Evolutionary conservation across 371 early-diverging fungal species (phyloP).

Genomic region (Mortierella sp.): DNA sequence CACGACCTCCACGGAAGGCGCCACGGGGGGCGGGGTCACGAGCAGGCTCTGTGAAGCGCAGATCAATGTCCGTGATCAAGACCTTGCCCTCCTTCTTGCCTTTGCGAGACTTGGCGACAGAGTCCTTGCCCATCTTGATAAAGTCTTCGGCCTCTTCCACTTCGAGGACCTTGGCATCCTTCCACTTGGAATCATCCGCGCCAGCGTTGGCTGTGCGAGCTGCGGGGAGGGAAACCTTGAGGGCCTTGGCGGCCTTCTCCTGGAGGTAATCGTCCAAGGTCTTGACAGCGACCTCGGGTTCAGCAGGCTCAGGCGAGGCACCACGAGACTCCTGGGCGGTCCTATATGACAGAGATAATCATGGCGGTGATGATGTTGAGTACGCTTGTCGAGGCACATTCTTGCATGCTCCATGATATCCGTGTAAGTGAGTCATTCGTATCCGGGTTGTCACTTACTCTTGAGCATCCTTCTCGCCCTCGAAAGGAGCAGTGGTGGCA

Average conservation of each 20-base stretch:
- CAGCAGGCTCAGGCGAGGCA: slow-evolving; percentile 63
- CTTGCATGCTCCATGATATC: background rate
- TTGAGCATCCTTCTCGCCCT: slow-evolving; percentile 59
- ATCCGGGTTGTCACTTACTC: slow-evolving; percentile 33
- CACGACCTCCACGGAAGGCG: slow-evolving; percentile 50
- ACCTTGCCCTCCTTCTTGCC: slow-evolving; percentile 71
- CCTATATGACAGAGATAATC: slow-evolving; percentile 4
- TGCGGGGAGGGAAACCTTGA: slow-evolving; percentile 65
- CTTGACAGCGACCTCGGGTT: slow-evolving; percentile 81
- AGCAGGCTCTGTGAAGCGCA: slow-evolving; percentile 64
- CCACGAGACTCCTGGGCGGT: slow-evolving; percentile 58
- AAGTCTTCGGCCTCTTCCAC: slow-evolving; percentile 74
- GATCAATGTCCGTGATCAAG: slow-evolving; percentile 72
- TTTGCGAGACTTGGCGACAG: slow-evolving; percentile 58
- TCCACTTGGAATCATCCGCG: slow-evolving; percentile 82
- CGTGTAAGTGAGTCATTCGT: background rate
- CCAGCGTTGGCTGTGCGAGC: slow-evolving; percentile 89
- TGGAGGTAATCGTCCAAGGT: slow-evolving; percentile 86
- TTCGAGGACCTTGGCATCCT: slow-evolving; percentile 77
- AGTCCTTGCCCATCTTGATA: slow-evolving; percentile 74
- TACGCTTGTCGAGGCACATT: background rate
- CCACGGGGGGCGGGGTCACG: slow-evolving; percentile 56
- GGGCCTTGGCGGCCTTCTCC: slow-evolving; percentile 73
- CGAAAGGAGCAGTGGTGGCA: slow-evolving; percentile 60
- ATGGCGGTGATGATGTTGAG: slow-evolving; percentile 10